Evolutionary conservation across 192 early-diverging fungal species (phyloP).

Genomic region (Spizellomyces punctatus): DNA sequence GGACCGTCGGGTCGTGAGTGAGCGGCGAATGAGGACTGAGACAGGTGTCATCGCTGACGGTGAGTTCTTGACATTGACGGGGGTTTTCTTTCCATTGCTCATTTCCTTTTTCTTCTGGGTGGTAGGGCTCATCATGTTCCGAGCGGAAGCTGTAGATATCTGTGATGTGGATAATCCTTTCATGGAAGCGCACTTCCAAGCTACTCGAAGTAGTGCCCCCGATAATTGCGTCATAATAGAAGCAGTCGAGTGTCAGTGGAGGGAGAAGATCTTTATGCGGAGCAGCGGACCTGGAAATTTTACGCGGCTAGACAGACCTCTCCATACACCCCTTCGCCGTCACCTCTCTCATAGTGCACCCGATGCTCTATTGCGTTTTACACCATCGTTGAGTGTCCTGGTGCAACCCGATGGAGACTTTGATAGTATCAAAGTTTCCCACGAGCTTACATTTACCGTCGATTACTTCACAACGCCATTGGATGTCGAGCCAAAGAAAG

Average conservation of each 20-base stretch:
- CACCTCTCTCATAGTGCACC: background rate
- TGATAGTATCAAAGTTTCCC: constrained; percentile 17
- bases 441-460: constrained; percentile 22
- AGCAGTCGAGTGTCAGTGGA: constrained; percentile 21
- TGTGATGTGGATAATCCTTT: constrained; percentile 12
- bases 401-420: constrained; percentile 19
- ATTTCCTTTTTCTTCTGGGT: background rate
- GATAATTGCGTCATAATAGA: constrained; percentile 15
- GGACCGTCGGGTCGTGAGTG: background rate
- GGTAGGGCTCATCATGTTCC: constrained; percentile 5
- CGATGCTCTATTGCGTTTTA: background rate
- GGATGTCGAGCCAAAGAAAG: background rate
- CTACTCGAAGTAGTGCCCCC: background rate
- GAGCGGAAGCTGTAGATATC: constrained; percentile 13
- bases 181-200: constrained; percentile 13
- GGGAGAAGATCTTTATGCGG: constrained; percentile 10
- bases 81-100: background rate
- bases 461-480: constrained; percentile 15
- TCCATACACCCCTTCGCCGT: constrained; percentile 12
- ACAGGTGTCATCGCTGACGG: constrained; percentile 13
- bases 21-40: constrained; percentile 7
- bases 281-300: background rate
- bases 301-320: constrained; percentile 14
- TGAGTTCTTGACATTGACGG: background rate
- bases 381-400: constrained; percentile 1